A percentile compares a stretch with the other conserved stretches of the same genome.
Conservation (phyloP, 371 early-diverging fungal species). For the Mucor irregularis region DNA sequence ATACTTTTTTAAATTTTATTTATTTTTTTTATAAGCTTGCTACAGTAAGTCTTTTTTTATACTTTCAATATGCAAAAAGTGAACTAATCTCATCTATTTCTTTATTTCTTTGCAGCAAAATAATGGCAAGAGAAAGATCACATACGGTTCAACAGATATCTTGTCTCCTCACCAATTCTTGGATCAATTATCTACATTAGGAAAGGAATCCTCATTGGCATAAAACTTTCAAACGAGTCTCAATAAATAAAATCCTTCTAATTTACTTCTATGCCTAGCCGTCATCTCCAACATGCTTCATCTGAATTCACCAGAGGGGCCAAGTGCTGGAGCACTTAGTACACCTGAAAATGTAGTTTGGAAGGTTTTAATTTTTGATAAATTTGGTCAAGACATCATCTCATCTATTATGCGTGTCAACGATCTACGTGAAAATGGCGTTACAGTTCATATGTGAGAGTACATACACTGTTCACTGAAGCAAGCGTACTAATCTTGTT, state of each 20-base stretch:
- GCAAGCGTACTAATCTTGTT: background rate
- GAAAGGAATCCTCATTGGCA: conserved; percentile 29
- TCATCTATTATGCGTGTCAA: conserved; percentile 96
- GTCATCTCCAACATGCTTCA: conserved; percentile 29
- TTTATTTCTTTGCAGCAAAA: conserved; percentile 46
- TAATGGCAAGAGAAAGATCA: conserved; percentile 77
- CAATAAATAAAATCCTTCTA: conserved; percentile 37
- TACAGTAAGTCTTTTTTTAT: conserved; percentile 45
- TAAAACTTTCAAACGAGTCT: too few relatives aligned
- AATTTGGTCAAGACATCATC: conserved; percentile 92
- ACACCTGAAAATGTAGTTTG: conserved; percentile 62
- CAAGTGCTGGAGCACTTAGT: background rate
- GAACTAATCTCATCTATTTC: background rate
- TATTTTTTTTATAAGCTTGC: too few relatives aligned
- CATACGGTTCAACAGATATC: conserved; percentile 97
- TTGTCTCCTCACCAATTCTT: conserved; percentile 86
- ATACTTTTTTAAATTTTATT: too few relatives aligned
- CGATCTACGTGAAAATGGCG: conserved; percentile 97
- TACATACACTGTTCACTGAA: too few relatives aligned
- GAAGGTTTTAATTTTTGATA: conserved; percentile 98
- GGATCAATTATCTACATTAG: conserved; percentile 75
- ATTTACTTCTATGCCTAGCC: conserved; percentile 41
- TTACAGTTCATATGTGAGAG: conserved; percentile 97
- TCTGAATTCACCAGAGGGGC: conserved; percentile 24
- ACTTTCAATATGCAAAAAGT: background rate